A percentile compares a stretch with the other conserved stretches of the same genome.
Evolutionary conservation across 1,139 yeast genomes (phyloP).

Genomic region (Arxiozyma heterogenica): DNA sequence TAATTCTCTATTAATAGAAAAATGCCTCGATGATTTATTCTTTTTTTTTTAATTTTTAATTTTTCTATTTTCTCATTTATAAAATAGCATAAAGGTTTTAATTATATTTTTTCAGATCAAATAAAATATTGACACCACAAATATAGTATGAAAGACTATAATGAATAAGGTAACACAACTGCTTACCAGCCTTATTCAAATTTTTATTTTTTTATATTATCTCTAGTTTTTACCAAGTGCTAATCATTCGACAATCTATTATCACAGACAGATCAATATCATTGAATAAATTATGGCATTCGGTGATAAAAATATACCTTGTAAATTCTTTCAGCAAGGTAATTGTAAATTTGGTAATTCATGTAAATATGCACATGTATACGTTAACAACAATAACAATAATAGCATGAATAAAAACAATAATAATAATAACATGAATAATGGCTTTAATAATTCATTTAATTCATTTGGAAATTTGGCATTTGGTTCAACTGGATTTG

Average conservation of each 20-base stretch:
- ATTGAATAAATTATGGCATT: constrained; percentile 16
- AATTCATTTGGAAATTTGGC: constrained; percentile 1
- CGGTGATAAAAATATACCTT: constrained; percentile 11
- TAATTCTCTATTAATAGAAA: too few species aligned
- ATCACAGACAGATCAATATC: constrained; percentile 1
- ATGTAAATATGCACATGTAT: constrained; percentile 36
- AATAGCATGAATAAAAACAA: constrained; percentile 9
- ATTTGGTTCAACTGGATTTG: constrained; percentile 3
- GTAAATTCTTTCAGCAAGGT: constrained; percentile 37
- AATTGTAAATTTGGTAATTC: constrained; percentile 33
- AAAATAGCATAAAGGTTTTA: too few species aligned
- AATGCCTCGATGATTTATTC: neutral
- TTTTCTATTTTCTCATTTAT: too few species aligned
- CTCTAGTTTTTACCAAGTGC: neutral
- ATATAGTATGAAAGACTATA: too few species aligned
- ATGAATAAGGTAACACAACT: too few species aligned
- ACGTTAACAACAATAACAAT: constrained; percentile 8
- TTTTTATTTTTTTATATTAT: too few species aligned
- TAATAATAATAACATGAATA: neutral
- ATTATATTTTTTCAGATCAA: too few species aligned
- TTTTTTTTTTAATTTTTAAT: too few species aligned
- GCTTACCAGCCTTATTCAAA: too few species aligned
- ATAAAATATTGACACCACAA: neutral
- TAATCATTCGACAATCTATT: neutral
- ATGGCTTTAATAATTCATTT: neutral